Percentiles rank a stretch among this genome's conserved stretches.
Evolutionary conservation across 257 asterid species (phyloP).

Genomic region (Handroanthus guayacan): DNA sequence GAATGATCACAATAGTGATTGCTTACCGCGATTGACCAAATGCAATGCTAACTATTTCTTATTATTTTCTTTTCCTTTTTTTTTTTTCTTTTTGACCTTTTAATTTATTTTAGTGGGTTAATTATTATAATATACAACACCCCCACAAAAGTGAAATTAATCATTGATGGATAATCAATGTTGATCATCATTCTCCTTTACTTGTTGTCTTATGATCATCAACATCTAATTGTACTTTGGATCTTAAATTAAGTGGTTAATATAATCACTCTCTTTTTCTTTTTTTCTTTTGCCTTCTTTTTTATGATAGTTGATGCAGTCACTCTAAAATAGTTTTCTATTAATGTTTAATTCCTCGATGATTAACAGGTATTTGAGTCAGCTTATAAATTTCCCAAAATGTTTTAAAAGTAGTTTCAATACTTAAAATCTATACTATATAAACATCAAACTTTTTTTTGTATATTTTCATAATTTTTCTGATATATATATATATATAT

Average conservation of each 20-base stretch:
- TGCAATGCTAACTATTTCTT: background rate
- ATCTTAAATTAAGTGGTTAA: background rate
- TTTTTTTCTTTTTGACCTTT: background rate
- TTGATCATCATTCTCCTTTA: background rate
- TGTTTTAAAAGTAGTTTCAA: too few species aligned
- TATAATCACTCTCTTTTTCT: too few species aligned
- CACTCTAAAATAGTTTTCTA: too few species aligned
- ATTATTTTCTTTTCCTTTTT: background rate
- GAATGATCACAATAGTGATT: conserved; percentile 44
- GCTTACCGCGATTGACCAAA: conserved; percentile 29
- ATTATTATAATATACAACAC: background rate
- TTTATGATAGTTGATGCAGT: too few species aligned
- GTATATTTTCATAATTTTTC: too few species aligned
- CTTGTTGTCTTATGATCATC: background rate
- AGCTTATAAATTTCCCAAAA: too few species aligned
- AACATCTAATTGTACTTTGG: background rate
- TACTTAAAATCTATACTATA: too few species aligned
- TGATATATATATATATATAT: too few species aligned
- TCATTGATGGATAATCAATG: conserved; percentile 1
- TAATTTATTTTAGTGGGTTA: background rate
- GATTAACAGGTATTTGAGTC: too few species aligned
- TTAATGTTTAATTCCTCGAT: too few species aligned
- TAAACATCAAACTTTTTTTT: too few species aligned
- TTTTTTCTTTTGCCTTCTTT: too few species aligned
- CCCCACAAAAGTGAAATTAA: conserved; percentile 14